Base-by-base conservation (phyloP, 164 flowering plant genomes). In the Kalanchoe fedtschenkoi region DNA sequence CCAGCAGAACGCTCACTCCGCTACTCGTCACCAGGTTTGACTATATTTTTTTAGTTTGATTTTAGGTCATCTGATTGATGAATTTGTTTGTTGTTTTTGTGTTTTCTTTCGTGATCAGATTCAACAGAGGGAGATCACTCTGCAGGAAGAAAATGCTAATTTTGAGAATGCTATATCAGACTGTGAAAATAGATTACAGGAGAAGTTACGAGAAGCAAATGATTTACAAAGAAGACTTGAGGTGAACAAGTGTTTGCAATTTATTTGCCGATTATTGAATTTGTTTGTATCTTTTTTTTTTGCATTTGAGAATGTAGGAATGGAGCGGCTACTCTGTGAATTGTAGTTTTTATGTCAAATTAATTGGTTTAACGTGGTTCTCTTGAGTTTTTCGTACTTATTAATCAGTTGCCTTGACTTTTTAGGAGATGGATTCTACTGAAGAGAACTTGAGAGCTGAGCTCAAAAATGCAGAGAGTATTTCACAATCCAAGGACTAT, bases 111-210 rank as follows among this genome's bases (percentile, higher is more conserved):
- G 7, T 51, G 11, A 11, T 33, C 74, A 92, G 98, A 80, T 76
- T 39, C 93, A 86, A 71, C 60, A 71, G 67, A 80, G 96, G 70
- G 91, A 83, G 70, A 73, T 74, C 47, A 76, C 84, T 4, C 66
- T 92, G 72, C 84, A 73, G 72, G 91, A 89, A 81, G 98, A 89
- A 79, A 89, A 89, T 79, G 83, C 77, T 64, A 91, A 78, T 34
- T 88, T 76, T 74, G 84, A 85, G 66, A 86, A 80, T 66, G 91
- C 88, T 22, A 80, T 92, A 71, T 80, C 83, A 24, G 70, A 69
- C 67, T 88, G 89, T 66, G 79, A 83, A 70, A 75, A 63, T 61
- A 86, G 83, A 74, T 84, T 89, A 60, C 84, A 80, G 72, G 98
- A 87, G 69, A 92, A 86, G 75, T 53, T 74, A 76, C 85, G 78